Conservation (phyloP, 108 stramenopile genomes). For the Aurantiochytrium sp. region DNA sequence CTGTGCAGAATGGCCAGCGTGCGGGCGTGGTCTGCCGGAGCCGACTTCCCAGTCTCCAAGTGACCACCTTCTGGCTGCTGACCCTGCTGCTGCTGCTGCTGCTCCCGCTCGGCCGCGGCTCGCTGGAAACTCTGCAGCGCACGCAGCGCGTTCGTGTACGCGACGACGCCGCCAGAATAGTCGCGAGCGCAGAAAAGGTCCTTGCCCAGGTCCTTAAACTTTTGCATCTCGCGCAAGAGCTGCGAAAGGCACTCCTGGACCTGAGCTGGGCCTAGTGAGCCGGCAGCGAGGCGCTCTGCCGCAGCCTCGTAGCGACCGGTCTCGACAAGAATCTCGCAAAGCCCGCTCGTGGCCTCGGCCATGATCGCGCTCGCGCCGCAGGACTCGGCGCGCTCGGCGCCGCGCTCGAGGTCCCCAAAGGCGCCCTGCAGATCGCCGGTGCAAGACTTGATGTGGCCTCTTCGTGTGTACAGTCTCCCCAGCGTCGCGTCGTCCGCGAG, state of each 20-base stretch:
- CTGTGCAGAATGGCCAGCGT: not conserved
- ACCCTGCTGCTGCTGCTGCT: too few species aligned
- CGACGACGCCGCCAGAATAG: not conserved
- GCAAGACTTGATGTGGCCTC: not conserved
- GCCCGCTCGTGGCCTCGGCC: not conserved
- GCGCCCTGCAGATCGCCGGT: not conserved
- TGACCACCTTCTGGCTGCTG: too few species aligned
- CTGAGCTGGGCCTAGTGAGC: not conserved
- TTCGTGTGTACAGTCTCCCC: not conserved
- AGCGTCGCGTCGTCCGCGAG: not conserved
- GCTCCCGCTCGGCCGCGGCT: too few species aligned
- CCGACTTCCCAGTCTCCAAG: too few species aligned
- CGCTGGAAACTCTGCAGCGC: not conserved
- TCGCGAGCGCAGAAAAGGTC: not conserved
- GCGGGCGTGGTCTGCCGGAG: not conserved
- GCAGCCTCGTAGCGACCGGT: conserved; percentile 4
- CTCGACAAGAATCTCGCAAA: conserved; percentile 10
- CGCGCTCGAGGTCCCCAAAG: not conserved
- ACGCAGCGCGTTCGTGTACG: not conserved
- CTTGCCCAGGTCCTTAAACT: not conserved
- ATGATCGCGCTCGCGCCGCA: not conserved
- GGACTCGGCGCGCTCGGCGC: not conserved
- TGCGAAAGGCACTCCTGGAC: not conserved
- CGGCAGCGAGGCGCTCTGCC: not conserved
- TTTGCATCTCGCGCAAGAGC: not conserved